A percentile compares a stretch with the other conserved stretches of the same genome.
Evolutionary conservation across 2,329 filamentous ascomycete genomes (phyloP).

Genomic region (Xylaria sp.): DNA sequence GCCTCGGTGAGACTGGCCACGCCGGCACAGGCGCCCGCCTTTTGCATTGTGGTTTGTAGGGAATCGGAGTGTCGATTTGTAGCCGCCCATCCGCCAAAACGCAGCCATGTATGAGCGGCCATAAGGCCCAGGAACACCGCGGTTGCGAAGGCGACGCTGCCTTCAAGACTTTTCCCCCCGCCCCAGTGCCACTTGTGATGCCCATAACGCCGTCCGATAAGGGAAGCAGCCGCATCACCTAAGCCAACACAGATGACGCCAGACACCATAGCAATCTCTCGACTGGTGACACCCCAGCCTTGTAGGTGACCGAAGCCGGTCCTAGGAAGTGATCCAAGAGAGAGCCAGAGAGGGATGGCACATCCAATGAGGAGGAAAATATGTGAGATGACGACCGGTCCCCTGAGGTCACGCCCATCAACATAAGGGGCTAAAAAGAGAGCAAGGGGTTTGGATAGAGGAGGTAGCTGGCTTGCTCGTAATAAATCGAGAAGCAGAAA

Average conservation of each 20-base stretch:
- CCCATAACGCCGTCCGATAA: conserved; percentile 88
- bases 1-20: conserved; percentile 93
- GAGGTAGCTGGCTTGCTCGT: conserved; percentile 89
- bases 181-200: conserved; percentile 95
- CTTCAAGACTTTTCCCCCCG: conserved; percentile 94
- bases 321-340: conserved; percentile 75
- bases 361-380: conserved; percentile 96
- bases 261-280: conserved; percentile 89
- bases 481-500: conserved; percentile 92
- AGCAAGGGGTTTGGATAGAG: conserved; percentile 85
- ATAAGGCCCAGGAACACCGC: conserved; percentile 82
- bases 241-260: conserved; percentile 95
- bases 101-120: conserved; percentile 77
- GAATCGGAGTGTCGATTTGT: conserved; percentile 71
- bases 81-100: conserved; percentile 78
- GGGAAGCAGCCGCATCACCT: conserved; percentile 90
- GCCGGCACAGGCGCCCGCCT: conserved; percentile 76
- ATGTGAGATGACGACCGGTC: conserved; percentile 93
- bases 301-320: conserved; percentile 63
- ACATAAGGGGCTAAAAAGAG: conserved; percentile 92
- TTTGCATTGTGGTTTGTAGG: conserved; percentile 74
- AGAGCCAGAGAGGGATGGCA: conserved; percentile 92
- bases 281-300: conserved; percentile 78
- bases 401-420: conserved; percentile 90
- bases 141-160: conserved; percentile 79